Evolutionary conservation across 345 rosid genomes (phyloP).

Genomic region (Gossypium ekmanianum): DNA sequence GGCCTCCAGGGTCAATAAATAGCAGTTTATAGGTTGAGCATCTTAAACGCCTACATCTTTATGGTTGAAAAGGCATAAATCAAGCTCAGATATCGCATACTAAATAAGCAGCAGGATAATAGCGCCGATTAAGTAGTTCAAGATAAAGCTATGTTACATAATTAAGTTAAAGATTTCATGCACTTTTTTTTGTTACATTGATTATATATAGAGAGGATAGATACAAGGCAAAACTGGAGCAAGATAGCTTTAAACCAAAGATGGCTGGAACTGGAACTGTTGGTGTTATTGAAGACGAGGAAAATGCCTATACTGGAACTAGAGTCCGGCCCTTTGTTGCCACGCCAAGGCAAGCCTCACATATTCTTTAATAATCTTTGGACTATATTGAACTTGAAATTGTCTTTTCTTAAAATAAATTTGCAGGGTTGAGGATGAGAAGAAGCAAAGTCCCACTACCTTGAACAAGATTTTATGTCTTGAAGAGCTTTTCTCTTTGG

Average conservation of each 20-base stretch:
- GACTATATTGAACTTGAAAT: neutral
- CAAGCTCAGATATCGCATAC: neutral
- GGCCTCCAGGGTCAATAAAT: neutral
- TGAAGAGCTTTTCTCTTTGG: slow-evolving; percentile 1
- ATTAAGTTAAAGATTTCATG: neutral
- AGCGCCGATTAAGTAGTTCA: slow-evolving; percentile 10
- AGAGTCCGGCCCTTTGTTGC: slow-evolving; percentile 12
- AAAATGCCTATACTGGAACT: slow-evolving; percentile 9
- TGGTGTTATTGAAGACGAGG: slow-evolving; percentile 2
- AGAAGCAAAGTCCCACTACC: slow-evolving; percentile 9
- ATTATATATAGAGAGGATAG: neutral
- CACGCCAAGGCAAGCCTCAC: slow-evolving; percentile 13
- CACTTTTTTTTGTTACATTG: neutral
- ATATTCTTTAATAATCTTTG: neutral
- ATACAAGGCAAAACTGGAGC: neutral
- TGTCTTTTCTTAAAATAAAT: neutral
- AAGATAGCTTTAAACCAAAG: neutral
- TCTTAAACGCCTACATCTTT: neutral
- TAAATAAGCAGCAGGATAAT: neutral
- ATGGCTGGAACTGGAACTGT: slow-evolving; percentile 13
- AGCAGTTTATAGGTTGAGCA: neutral
- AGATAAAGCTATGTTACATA: neutral
- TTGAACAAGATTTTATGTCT: neutral
- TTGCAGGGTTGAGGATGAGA: slow-evolving; percentile 3
- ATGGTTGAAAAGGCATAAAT: slow-evolving; percentile 2